A percentile compares a stretch with the other conserved stretches of the same genome.
Conservation (phyloP, 768 basidiomycete genomes). For the Leccinum variicolor region DNA sequence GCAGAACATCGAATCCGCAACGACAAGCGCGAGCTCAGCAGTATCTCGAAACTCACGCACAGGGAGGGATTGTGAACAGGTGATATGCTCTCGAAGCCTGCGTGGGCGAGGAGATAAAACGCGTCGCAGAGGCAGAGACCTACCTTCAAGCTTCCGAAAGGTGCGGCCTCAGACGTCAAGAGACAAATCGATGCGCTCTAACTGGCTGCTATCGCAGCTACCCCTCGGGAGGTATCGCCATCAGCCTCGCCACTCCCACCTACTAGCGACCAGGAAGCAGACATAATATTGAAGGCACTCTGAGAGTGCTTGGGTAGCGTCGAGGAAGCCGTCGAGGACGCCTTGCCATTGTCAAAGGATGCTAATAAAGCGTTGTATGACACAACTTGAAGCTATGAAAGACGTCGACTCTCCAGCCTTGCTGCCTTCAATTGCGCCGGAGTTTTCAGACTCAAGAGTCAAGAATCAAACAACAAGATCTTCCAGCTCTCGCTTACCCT, state of each 20-base stretch:
- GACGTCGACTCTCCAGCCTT: too few relatives aligned
- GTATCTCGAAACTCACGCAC: conserved; percentile 49
- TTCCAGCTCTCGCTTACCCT: too few relatives aligned
- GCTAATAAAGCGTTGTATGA: conserved; percentile 27
- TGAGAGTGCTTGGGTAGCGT: conserved; percentile 61
- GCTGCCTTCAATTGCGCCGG: too few relatives aligned
- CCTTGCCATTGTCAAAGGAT: conserved; percentile 61
- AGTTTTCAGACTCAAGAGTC: too few relatives aligned
- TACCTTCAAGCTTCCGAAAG: conserved; percentile 42
- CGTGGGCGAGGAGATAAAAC: conserved; percentile 43
- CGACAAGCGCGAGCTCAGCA: conserved; percentile 48
- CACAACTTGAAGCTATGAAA: too few relatives aligned
- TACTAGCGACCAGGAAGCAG: conserved; percentile 54
- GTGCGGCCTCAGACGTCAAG: conserved; percentile 43
- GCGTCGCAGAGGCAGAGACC: conserved; percentile 51
- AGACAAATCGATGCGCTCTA: conserved; percentile 55
- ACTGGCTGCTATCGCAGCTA: conserved; percentile 28
- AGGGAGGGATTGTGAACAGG: conserved; percentile 51
- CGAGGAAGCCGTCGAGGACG: conserved; percentile 68
- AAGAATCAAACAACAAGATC: too few relatives aligned
- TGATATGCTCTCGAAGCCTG: conserved; percentile 56
- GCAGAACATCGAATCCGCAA: conserved; percentile 56
- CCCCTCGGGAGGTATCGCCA: conserved; percentile 16
- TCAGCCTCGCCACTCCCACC: conserved; percentile 10
- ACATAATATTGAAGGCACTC: conserved; percentile 48